Conservation (phyloP, 129 eudicot species). For the sunflower (Helianthus annuus) region DNA sequence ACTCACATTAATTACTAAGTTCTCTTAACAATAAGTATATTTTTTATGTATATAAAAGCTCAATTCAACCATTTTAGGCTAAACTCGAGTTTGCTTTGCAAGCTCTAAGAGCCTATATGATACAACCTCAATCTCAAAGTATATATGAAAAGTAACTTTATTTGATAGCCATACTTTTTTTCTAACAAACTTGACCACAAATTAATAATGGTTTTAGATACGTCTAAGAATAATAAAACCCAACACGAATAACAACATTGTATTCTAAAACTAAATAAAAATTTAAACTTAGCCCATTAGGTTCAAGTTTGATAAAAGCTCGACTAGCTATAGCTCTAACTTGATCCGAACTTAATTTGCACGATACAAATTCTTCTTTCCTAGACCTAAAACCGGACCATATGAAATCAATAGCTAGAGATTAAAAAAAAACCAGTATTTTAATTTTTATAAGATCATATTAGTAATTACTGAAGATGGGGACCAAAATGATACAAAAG, state of each 20-base stretch:
- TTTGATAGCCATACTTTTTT: no score
- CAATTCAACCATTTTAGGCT: background rate
- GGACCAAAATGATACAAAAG: constrained; percentile 33
- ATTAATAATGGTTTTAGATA: background rate
- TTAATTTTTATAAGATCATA: background rate
- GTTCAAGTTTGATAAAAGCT: background rate
- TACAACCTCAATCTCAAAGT: background rate
- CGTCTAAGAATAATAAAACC: background rate
- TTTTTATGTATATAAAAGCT: background rate
- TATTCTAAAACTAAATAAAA: background rate
- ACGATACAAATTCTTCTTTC: background rate
- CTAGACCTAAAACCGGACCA: background rate
- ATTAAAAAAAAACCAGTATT: background rate
- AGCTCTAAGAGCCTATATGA: background rate
- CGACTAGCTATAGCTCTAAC: background rate
- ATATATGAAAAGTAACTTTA: background rate
- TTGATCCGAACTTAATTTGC: background rate
- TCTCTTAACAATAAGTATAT: background rate
- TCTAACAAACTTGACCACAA: background rate
- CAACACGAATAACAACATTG: background rate
- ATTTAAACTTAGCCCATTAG: background rate
- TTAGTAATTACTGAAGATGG: constrained; percentile 12
- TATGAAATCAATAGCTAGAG: background rate
- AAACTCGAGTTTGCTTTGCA: background rate
- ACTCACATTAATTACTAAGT: constrained; percentile 6